Conservation (phyloP, 139 green algal species). For the Tetradesmus obliquus region DNA sequence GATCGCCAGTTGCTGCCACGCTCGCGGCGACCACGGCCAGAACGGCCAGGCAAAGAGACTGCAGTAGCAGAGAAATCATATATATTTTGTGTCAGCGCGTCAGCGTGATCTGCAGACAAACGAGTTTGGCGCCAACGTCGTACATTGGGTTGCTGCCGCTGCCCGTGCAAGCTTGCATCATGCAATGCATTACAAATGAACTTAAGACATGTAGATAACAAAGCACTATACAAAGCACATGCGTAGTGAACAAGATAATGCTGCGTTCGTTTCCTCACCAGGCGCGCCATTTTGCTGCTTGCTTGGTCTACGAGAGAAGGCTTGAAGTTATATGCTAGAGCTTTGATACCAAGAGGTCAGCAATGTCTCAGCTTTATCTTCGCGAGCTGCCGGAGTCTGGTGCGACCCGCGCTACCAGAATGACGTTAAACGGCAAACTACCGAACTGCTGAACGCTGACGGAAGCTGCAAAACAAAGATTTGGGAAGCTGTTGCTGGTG, state of each 20-base stretch:
- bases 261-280: background rate
- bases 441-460: background rate
- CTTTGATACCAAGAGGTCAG: background rate
- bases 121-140: background rate
- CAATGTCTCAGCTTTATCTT: background rate
- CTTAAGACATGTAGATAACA: background rate
- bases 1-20: background rate
- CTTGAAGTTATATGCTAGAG: background rate
- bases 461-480: background rate
- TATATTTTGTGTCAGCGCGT: too few relatives aligned
- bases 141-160: background rate
- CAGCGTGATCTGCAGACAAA: background rate
- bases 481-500: background rate
- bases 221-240: background rate
- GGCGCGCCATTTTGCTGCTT: background rate
- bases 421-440: conserved; percentile 7
- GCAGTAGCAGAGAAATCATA: background rate
- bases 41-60: background rate
- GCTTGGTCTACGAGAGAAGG: background rate
- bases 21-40: background rate
- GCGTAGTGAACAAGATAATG: background rate
- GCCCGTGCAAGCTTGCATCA: too few relatives aligned
- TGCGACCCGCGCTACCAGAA: background rate
- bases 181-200: too few relatives aligned
- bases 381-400: background rate